These are phyloP conservation scores for Euphrasia arctica DNA, from an alignment of 305 asterid species.

Conservation along the genomic window DNA sequence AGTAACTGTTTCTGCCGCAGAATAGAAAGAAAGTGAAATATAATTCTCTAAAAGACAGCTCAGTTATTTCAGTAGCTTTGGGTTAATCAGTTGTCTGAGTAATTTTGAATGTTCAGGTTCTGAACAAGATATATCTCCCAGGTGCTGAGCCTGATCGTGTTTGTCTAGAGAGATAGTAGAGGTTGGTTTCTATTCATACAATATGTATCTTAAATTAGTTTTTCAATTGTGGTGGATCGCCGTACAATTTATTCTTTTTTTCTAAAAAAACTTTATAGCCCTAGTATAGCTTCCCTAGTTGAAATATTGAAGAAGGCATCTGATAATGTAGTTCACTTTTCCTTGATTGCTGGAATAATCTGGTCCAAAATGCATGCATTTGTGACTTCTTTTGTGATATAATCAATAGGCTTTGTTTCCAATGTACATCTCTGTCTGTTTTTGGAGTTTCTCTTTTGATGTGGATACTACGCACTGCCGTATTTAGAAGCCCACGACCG, in stretches of 20 bases:
- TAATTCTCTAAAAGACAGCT: conserved; percentile 17
- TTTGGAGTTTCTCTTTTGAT: too few relatives aligned
- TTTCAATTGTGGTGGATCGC: conserved; percentile 21
- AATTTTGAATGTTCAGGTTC: conserved; percentile 56
- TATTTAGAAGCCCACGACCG: too few relatives aligned
- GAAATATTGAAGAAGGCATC: too few relatives aligned
- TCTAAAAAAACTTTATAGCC: neutral
- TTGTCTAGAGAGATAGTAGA: conserved; percentile 83
- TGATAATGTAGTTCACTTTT: too few relatives aligned
- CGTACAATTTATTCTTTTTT: neutral
- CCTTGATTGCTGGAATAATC: too few relatives aligned
- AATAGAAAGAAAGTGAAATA: conserved; percentile 12
- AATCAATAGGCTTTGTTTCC: too few relatives aligned
- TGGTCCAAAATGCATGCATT: too few relatives aligned
- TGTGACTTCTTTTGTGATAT: too few relatives aligned
- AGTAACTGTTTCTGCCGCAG: neutral
- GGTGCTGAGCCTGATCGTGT: conserved; percentile 97
- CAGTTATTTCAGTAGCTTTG: conserved; percentile 21
- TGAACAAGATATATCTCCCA: conserved; percentile 99
- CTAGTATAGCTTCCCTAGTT: neutral
- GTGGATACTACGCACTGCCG: too few relatives aligned
- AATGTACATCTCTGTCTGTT: too few relatives aligned
- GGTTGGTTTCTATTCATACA: conserved; percentile 48
- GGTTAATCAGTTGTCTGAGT: conserved; percentile 20
- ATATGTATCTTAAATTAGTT: conserved; percentile 12